These are phyloP conservation scores for Rauvolfia tetraphylla DNA, from an alignment of 257 asterid species.

Conservation along the genomic window DNA sequence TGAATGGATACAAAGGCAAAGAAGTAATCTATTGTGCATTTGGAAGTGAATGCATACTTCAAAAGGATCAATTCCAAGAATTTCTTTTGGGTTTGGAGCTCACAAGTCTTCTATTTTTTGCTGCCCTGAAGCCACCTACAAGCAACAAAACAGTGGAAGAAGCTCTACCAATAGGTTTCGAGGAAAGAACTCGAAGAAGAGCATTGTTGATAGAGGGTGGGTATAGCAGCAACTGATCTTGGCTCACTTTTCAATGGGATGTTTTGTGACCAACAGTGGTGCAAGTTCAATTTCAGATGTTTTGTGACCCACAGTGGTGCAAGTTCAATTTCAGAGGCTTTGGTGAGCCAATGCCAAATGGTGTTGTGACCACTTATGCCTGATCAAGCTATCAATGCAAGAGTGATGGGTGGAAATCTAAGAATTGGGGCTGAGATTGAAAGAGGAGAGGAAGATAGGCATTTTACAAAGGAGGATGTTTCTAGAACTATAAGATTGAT, in stretches of 20 bases:
- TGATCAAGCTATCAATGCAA: slow-evolving; percentile 65
- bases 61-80: slow-evolving; percentile 25
- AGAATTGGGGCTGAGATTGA: slow-evolving; percentile 77
- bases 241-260: slow-evolving; percentile 67
- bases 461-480: slow-evolving; percentile 46
- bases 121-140: slow-evolving; percentile 53
- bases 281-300: too few relatives aligned
- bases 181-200: slow-evolving; percentile 42
- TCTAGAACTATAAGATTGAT: slow-evolving; percentile 24
- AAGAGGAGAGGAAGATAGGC: slow-evolving; percentile 51
- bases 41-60: slow-evolving; percentile 22
- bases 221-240: slow-evolving; percentile 64
- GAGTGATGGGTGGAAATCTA: slow-evolving; percentile 60
- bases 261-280: too few relatives aligned
- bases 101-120: slow-evolving; percentile 42
- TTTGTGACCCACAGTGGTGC: slow-evolving; percentile 85
- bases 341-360: slow-evolving; percentile 56
- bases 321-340: slow-evolving; percentile 83
- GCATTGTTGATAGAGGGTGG: slow-evolving; percentile 45
- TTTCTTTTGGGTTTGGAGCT: slow-evolving; percentile 30
- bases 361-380: slow-evolving; percentile 62
- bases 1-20: too few relatives aligned
- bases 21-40: slow-evolving; percentile 20
- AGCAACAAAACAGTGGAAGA: slow-evolving; percentile 56
- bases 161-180: slow-evolving; percentile 71